phyloP scores from a whole-genome alignment of 2,329 filamentous ascomycete species.

The Penicillium vulpinum region DNA sequence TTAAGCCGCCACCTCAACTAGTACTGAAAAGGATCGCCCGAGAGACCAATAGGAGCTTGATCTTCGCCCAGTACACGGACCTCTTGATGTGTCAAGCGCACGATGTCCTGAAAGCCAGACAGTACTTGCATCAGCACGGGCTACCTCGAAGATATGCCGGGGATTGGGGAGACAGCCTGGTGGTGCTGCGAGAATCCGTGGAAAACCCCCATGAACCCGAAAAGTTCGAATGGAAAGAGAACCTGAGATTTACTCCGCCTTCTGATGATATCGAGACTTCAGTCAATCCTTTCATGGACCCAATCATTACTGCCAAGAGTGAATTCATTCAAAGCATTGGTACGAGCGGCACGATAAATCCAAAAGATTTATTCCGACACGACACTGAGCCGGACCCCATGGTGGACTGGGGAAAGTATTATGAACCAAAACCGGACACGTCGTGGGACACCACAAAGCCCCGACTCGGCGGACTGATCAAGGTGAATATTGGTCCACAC shows the following conservation, averaged over 20 bases:
- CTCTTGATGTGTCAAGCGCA: conserved; percentile 31
- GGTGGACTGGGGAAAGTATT: conserved; percentile 5
- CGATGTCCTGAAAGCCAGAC: conserved; percentile 34
- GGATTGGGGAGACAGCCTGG: conserved; percentile 34
- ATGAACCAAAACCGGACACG: not conserved
- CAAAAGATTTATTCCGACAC: not conserved
- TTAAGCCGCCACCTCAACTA: conserved; percentile 28
- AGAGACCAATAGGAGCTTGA: conserved; percentile 13
- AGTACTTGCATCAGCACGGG: conserved; percentile 31
- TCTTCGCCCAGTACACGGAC: conserved; percentile 15
- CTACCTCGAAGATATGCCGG: conserved; percentile 34
- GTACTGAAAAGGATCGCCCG: conserved; percentile 30
- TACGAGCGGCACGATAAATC: not conserved
- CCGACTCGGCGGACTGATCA: not conserved
- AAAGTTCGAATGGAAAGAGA: conserved; percentile 18
- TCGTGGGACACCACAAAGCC: not conserved
- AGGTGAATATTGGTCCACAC: not conserved
- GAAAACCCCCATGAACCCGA: conserved; percentile 8
- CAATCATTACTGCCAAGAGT: not conserved
- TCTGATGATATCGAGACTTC: not conserved
- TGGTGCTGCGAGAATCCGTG: conserved; percentile 13
- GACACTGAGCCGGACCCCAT: not conserved
- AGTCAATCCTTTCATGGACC: not conserved
- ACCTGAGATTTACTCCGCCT: conserved; percentile 5
- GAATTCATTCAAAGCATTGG: not conserved